Evolutionary conservation across 495 filamentous ascomycete species (phyloP).

Genomic region (Bacidia rubella): DNA sequence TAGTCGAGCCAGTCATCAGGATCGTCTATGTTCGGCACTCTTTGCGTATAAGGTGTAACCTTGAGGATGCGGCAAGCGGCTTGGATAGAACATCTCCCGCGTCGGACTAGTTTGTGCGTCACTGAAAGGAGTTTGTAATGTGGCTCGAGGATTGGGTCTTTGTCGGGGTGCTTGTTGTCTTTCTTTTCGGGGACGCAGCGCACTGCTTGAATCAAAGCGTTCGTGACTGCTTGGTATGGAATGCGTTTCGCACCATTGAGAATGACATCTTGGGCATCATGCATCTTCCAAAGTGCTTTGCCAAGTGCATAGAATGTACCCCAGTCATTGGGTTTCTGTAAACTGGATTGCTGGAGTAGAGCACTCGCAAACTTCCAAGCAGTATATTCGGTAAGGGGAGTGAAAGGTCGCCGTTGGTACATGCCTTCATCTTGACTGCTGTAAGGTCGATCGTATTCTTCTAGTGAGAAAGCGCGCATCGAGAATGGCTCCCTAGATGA

Average conservation of each 20-base stretch:
- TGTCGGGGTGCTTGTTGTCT: constrained; percentile 42
- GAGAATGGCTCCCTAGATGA: constrained; percentile 82
- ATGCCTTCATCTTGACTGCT: constrained; percentile 44
- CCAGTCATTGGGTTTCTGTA: constrained; percentile 69
- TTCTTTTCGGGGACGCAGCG: constrained; percentile 66
- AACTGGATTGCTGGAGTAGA: constrained; percentile 64
- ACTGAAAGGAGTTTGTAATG: constrained; percentile 91
- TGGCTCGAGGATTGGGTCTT: constrained; percentile 82
- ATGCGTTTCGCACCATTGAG: constrained; percentile 34
- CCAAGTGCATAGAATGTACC: constrained; percentile 69
- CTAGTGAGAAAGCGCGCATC: constrained; percentile 70
- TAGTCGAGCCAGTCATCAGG: constrained; percentile 60
- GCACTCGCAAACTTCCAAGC: constrained; percentile 76
- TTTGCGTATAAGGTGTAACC: constrained; percentile 42
- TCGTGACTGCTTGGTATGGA: constrained; percentile 45
- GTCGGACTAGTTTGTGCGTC: constrained; percentile 63
- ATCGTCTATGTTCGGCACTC: constrained; percentile 34
- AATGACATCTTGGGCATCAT: constrained; percentile 40
- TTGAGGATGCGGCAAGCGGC: constrained; percentile 42
- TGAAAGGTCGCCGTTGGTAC: constrained; percentile 59
- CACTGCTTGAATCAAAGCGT: constrained; percentile 61
- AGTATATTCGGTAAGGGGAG: constrained; percentile 56
- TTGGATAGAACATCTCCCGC: constrained; percentile 24
- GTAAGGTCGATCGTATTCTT: constrained; percentile 63
- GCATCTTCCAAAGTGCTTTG: constrained; percentile 97